These are phyloP conservation scores for Solanum hybrid DNA, from an alignment of 305 asterid genomes.

Conservation along the genomic window DNA sequence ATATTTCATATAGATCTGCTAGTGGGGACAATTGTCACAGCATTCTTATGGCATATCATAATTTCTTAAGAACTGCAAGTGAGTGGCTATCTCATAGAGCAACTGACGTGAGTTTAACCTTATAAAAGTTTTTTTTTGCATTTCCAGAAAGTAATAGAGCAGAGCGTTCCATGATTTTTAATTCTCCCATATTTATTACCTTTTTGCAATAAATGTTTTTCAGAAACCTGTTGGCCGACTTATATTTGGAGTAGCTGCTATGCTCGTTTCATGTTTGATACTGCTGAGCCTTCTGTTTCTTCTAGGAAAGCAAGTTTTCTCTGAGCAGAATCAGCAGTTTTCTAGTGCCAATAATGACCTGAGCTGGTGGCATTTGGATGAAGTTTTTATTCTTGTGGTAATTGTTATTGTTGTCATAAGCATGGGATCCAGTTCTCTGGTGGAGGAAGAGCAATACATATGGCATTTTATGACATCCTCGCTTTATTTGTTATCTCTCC, in stretches of 20 bases:
- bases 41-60: conserved; percentile 39
- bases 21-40: conserved; percentile 29
- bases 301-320: conserved; percentile 27
- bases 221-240: conserved; percentile 69
- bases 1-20: conserved; percentile 21
- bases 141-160: conserved; percentile 1
- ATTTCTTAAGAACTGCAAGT: conserved; percentile 61
- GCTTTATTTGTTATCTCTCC: conserved; percentile 51
- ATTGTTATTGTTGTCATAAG: conserved; percentile 41
- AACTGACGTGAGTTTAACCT: conserved; percentile 58
- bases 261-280: conserved; percentile 54
- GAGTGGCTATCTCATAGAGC: conserved; percentile 77
- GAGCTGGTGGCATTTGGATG: conserved; percentile 47
- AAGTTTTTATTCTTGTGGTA: conserved; percentile 30
- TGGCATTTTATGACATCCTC: conserved; percentile 80
- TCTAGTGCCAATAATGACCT: conserved; percentile 13
- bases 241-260: conserved; percentile 54
- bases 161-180: neutral
- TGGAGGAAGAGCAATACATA: conserved; percentile 87
- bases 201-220: conserved; percentile 6
- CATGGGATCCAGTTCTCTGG: conserved; percentile 94
- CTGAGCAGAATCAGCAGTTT: conserved; percentile 15
- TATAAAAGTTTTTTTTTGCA: conserved; percentile 4
- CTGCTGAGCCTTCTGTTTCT: conserved; percentile 40
- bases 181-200: neutral